Conservation (phyloP, 2,329 filamentous ascomycete species). For the Tolypocladium guangdongense region DNA sequence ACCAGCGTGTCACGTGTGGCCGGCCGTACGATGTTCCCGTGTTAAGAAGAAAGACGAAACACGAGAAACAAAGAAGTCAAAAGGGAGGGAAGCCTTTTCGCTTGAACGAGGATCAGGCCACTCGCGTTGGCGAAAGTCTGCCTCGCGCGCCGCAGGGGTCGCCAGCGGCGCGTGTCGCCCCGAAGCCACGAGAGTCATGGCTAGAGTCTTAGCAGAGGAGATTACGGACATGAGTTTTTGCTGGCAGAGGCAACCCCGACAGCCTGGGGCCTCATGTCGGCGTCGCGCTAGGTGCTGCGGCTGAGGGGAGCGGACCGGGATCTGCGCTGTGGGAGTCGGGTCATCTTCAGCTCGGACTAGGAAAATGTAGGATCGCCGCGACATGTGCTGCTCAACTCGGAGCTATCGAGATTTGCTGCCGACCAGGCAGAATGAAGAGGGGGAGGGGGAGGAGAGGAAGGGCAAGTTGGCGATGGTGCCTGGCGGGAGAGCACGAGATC, state of each 20-base stretch:
- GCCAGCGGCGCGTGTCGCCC: neutral
- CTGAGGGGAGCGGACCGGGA: neutral
- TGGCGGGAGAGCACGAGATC: no score
- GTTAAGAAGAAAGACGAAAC: neutral
- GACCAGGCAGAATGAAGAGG: neutral
- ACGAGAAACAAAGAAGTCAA: neutral
- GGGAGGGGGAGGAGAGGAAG: no score
- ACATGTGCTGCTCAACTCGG: neutral
- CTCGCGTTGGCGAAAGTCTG: neutral
- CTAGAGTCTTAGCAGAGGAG: neutral
- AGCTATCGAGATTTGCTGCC: no score
- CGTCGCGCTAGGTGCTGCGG: neutral
- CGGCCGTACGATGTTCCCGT: no score
- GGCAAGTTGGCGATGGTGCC: neutral
- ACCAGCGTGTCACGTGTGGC: no score
- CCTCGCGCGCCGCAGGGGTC: neutral
- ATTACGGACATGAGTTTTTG: neutral
- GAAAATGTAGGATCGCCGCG: neutral
- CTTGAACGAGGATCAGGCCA: neutral
- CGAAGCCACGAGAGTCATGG: neutral
- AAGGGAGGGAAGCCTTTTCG: neutral
- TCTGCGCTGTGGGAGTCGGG: neutral
- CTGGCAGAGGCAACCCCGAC: neutral
- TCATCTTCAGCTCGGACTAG: neutral
- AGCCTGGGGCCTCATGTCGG: neutral